Evolutionary conservation across 345 rosid genomes (phyloP), one percentile per base, ranked within the genome.

Genomic region (Toxicodendron radicans): DNA sequence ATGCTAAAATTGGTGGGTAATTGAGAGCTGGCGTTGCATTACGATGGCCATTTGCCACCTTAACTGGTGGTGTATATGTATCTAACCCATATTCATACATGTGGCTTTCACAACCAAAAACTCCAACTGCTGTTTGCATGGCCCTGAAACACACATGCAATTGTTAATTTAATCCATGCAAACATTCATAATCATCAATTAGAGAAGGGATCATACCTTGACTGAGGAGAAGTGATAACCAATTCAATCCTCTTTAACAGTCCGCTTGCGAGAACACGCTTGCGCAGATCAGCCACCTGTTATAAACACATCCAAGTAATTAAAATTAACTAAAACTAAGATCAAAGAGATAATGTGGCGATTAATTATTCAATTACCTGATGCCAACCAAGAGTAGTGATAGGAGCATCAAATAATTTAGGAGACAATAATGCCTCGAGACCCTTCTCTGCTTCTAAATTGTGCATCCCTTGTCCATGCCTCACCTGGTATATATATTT

Each of bases 91-190:
- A 64, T 20, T 83, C 89, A 75, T 90, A 74, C 49, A 16, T 66
- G 17, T 63, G 45, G 33, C 74, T 76, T 66, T 79, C 90, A 6
- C 86, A 81, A 0, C 92, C 90, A 73, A 88, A 90, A 32, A 81
- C 87, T 56, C 92, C 91, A 66, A 87, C 89, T 7, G 91, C 92
- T 3, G 95, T 88, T 78, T 90, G 95, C 85, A 88, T 84, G 46
- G 95, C 85, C 91, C 95, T 90, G 76, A 12, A 67, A 11, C 43
- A 38, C 43, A 38, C 43, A 38, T 27, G 63, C 64, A 68, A 66
- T 54, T 38, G 38, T 43, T 73, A 0, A 30, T 16, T 16, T 16
- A 16, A 16, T 59, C 14, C 18, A 59, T 16, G 17, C 32, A 24
- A 27, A 5, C 64, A 51, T 13, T 16, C 18, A 2, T 51, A 51